phyloP scores from a whole-genome alignment of 2,329 filamentous ascomycete species.

The Xylariaceae sp. region DNA sequence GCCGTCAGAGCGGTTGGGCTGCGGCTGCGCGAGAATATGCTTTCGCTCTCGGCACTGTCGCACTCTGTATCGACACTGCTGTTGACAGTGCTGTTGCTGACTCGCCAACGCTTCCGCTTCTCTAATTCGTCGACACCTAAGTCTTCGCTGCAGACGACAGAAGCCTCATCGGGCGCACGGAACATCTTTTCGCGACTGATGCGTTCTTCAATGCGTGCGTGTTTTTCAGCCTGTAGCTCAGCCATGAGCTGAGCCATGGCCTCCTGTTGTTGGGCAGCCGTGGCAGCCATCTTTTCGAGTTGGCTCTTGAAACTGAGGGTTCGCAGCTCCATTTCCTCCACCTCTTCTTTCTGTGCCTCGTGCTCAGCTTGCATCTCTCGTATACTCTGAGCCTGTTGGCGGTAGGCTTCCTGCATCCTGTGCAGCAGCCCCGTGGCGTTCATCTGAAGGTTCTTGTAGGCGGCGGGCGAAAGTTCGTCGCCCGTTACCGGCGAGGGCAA shows the following conservation, averaged over 20 bases:
- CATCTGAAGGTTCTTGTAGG: constrained; percentile 56
- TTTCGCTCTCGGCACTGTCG: constrained; percentile 44
- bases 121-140: constrained; percentile 46
- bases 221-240: constrained; percentile 50
- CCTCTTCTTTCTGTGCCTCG: constrained; percentile 50
- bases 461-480: constrained; percentile 52
- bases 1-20: constrained; percentile 48
- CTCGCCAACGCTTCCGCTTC: constrained; percentile 39
- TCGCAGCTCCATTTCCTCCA: constrained; percentile 50
- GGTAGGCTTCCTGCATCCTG: constrained; percentile 56
- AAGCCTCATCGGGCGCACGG: constrained; percentile 16
- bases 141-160: background rate
- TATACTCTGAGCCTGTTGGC: constrained; percentile 45
- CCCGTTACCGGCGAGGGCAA: constrained; percentile 37
- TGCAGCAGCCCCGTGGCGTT: constrained; percentile 52
- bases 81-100: constrained; percentile 39
- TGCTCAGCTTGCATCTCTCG: constrained; percentile 49
- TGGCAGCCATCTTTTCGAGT: constrained; percentile 53
- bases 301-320: constrained; percentile 52
- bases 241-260: constrained; percentile 45
- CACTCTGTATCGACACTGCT: constrained; percentile 50
- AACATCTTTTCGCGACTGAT: constrained; percentile 29
- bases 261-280: constrained; percentile 49
- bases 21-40: constrained; percentile 56
- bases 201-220: constrained; percentile 38